Percentiles rank a stretch among this genome's conserved stretches.
These are phyloP conservation scores for Suillus americanus DNA, from an alignment of 768 basidiomycete species.

Conservation along the genomic window DNA sequence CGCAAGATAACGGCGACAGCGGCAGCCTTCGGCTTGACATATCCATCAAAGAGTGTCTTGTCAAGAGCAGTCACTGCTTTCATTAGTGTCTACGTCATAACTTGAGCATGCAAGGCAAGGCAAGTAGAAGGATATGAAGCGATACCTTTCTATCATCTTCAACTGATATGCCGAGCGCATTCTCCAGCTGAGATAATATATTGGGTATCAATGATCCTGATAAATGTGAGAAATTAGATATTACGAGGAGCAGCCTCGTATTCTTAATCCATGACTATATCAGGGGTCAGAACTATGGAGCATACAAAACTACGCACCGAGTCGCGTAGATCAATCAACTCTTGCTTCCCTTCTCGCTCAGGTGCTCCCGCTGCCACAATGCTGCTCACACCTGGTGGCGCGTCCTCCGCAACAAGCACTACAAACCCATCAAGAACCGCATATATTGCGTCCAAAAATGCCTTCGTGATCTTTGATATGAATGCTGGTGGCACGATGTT, in stretches of 20 bases:
- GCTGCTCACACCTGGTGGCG: constrained; percentile 44
- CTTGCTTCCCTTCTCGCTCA: constrained; percentile 45
- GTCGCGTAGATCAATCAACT: constrained; percentile 60
- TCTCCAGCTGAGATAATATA: constrained; percentile 80
- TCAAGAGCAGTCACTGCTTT: constrained; percentile 83
- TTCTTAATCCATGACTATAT: constrained; percentile 51
- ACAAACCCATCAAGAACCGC: constrained; percentile 86
- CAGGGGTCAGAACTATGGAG: neutral
- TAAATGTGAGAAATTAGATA: constrained; percentile 86
- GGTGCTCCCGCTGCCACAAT: constrained; percentile 33
- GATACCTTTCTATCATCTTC: constrained; percentile 69
- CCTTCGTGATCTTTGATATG: constrained; percentile 71
- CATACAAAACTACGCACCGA: constrained; percentile 42
- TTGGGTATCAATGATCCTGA: constrained; percentile 67
- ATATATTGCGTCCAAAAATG: constrained; percentile 85
- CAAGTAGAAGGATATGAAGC: constrained; percentile 5
- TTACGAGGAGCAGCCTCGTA: constrained; percentile 79
- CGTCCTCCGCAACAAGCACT: constrained; percentile 72
- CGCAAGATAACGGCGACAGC: constrained; percentile 66
- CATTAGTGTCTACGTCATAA: constrained; percentile 57
- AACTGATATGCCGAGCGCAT: constrained; percentile 68
- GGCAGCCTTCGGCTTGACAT: constrained; percentile 79
- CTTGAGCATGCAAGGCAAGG: neutral
- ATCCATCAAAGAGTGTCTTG: constrained; percentile 85
- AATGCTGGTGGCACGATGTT: constrained; percentile 63